These are phyloP conservation scores for Diaporthe helianthi DNA, from an alignment of 2,329 filamentous ascomycete genomes.

Conservation along the genomic window DNA sequence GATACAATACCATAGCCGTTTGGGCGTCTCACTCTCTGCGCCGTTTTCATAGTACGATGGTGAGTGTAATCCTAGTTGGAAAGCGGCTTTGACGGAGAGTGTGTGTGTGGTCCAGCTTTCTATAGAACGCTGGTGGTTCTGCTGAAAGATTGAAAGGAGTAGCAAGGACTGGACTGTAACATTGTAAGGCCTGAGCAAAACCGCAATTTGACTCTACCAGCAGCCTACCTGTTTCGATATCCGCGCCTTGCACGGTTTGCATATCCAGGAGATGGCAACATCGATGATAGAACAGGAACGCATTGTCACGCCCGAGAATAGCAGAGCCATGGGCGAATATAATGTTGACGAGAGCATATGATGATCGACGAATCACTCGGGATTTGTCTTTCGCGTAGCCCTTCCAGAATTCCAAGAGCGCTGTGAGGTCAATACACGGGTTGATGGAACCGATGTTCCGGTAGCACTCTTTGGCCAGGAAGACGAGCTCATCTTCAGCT, in stretches of 20 bases:
- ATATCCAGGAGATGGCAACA: neutral
- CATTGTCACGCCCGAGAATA: neutral
- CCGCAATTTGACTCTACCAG: rapidly evolving
- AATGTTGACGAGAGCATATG: neutral
- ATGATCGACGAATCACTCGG: neutral
- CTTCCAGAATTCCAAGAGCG: neutral
- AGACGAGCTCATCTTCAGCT: neutral
- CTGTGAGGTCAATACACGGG: neutral
- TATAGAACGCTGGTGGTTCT: conserved; percentile 8
- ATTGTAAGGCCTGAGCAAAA: neutral
- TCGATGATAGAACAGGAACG: neutral
- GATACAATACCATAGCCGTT: neutral
- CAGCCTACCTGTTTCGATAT: neutral
- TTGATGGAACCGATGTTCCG: neutral
- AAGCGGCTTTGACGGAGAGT: neutral
- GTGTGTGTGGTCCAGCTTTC: conserved; percentile 9
- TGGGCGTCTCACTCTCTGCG: neutral
- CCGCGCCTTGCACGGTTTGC: neutral
- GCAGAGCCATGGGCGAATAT: neutral
- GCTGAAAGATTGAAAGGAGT: neutral
- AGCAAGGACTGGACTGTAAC: neutral
- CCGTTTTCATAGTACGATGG: neutral
- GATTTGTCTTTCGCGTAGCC: neutral
- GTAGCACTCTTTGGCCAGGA: neutral
- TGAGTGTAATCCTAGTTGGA: conserved; percentile 5